Evolutionary conservation across 176 grass and related monocot genomes (phyloP).

Genomic region (Canna indica): DNA sequence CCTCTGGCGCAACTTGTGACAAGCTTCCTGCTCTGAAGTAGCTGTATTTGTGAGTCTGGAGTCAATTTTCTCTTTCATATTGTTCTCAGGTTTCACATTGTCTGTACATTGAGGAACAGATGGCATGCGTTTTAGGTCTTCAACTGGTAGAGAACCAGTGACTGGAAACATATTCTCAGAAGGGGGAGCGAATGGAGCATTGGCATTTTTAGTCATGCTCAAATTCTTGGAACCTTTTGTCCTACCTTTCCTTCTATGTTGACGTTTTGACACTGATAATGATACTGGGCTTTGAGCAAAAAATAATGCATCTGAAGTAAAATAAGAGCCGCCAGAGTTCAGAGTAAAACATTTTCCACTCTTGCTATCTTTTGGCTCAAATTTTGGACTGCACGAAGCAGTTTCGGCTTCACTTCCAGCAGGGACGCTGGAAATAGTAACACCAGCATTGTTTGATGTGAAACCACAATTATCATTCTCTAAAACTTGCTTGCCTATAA

Average conservation of each 20-base stretch:
- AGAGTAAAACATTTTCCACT: conserved; percentile 23
- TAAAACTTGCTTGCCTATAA: not conserved
- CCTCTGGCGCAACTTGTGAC: conserved; percentile 92
- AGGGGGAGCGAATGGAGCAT: conserved; percentile 6
- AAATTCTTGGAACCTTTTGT: conserved; percentile 24
- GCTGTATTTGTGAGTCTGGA: conserved; percentile 22
- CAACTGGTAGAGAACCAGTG: conserved; percentile 22
- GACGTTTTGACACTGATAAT: conserved; percentile 28
- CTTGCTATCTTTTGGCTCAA: conserved; percentile 16
- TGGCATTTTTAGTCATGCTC: not conserved
- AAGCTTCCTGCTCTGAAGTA: conserved; percentile 34
- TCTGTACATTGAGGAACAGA: conserved; percentile 29
- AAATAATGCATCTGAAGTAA: conserved; percentile 38
- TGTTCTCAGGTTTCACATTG: conserved; percentile 23
- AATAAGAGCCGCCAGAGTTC: conserved; percentile 24
- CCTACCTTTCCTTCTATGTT: conserved; percentile 68
- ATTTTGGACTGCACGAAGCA: conserved; percentile 1
- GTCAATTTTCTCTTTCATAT: conserved; percentile 24
- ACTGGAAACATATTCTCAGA: conserved; percentile 27
- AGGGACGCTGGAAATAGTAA: not conserved
- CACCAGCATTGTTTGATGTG: conserved; percentile 17
- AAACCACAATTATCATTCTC: conserved; percentile 18
- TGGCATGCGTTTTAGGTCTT: conserved; percentile 28
- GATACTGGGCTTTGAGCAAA: conserved; percentile 24
- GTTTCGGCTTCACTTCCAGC: conserved; percentile 27